A percentile compares a stretch with the other conserved stretches of the same genome.
Evolutionary conservation across 2,329 filamentous ascomycete genomes (phyloP).

Genomic region (Aspergillus sp.): DNA sequence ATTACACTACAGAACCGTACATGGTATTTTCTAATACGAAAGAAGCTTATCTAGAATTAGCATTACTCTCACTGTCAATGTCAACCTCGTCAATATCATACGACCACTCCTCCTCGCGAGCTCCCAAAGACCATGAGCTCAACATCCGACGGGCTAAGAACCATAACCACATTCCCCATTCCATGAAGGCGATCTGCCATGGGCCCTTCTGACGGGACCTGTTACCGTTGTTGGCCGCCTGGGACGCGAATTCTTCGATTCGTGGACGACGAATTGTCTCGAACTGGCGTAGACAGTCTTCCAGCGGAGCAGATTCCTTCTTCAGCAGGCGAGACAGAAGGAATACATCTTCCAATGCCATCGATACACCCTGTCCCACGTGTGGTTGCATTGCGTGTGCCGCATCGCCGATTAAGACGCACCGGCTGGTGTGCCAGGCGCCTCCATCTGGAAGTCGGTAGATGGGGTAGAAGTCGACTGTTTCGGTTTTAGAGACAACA

Average conservation of each 20-base stretch:
- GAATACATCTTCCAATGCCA: slow-evolving; percentile 47
- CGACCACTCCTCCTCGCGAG: slow-evolving; percentile 17
- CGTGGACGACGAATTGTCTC: slow-evolving; percentile 26
- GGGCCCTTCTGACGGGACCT: slow-evolving; percentile 6
- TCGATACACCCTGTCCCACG: slow-evolving; percentile 47
- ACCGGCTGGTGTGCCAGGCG: slow-evolving; percentile 26
- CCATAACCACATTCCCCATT: slow-evolving; percentile 1
- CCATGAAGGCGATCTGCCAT: slow-evolving; percentile 15
- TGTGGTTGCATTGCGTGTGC: slow-evolving; percentile 30
- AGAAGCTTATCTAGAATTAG: no score
- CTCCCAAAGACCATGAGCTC: slow-evolving; percentile 14
- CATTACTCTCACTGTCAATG: no score
- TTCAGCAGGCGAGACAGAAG: slow-evolving; percentile 21
- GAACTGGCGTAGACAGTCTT: slow-evolving; percentile 16
- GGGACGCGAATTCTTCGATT: slow-evolving; percentile 15
- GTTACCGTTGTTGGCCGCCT: not conserved
- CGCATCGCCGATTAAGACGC: slow-evolving; percentile 29
- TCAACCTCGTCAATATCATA: slow-evolving; percentile 25
- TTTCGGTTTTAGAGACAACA: slow-evolving; percentile 8
- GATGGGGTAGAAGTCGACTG: slow-evolving; percentile 28
- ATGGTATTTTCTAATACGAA: no score
- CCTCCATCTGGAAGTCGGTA: slow-evolving; percentile 27
- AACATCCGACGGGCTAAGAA: slow-evolving; percentile 13
- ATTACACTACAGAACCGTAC: slow-evolving; percentile 1
- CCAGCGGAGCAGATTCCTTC: slow-evolving; percentile 4